A percentile compares a stretch with the other conserved stretches of the same genome.
phyloP scores from a whole-genome alignment of 805 yeast genomes.

The Candida berthetii region DNA sequence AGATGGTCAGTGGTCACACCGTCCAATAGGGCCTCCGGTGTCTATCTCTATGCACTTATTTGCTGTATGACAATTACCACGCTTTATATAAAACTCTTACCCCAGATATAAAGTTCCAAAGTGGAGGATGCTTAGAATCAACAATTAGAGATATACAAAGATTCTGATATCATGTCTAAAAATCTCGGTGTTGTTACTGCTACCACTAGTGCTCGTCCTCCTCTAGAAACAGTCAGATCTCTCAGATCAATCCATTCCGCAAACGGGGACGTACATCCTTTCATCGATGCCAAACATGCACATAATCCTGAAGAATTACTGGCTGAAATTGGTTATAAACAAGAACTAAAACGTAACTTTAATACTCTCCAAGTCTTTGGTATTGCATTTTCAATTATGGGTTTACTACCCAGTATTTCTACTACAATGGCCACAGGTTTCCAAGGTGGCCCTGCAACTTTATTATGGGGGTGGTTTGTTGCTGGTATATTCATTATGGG shows the following conservation, averaged over 20 bases:
- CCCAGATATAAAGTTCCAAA: neutral
- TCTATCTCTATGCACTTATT: too few species aligned
- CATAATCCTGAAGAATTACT: slow-evolving; percentile 21
- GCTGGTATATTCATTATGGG: slow-evolving; percentile 48
- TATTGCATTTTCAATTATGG: slow-evolving; percentile 67
- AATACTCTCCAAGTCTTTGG: slow-evolving; percentile 63
- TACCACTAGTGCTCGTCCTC: neutral
- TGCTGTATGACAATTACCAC: too few species aligned
- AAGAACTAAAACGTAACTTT: slow-evolving; percentile 59
- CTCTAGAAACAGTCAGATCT: neutral
- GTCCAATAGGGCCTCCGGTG: too few species aligned
- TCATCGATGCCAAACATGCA: slow-evolving; percentile 24
- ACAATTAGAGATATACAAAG: neutral
- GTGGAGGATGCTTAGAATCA: neutral
- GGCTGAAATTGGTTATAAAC: slow-evolving; percentile 62
- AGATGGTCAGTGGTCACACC: too few species aligned
- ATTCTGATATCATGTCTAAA: neutral
- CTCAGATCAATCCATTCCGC: neutral
- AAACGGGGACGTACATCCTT: neutral
- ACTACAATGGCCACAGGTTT: slow-evolving; percentile 47
- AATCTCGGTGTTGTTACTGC: neutral
- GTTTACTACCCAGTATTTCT: slow-evolving; percentile 50
- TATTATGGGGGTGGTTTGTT: slow-evolving; percentile 73
- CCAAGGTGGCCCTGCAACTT: slow-evolving; percentile 51
- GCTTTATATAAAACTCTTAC: neutral